Evolutionary conservation across 768 basidiomycete genomes (phyloP).

Genomic region (Tremella fuciformis): DNA sequence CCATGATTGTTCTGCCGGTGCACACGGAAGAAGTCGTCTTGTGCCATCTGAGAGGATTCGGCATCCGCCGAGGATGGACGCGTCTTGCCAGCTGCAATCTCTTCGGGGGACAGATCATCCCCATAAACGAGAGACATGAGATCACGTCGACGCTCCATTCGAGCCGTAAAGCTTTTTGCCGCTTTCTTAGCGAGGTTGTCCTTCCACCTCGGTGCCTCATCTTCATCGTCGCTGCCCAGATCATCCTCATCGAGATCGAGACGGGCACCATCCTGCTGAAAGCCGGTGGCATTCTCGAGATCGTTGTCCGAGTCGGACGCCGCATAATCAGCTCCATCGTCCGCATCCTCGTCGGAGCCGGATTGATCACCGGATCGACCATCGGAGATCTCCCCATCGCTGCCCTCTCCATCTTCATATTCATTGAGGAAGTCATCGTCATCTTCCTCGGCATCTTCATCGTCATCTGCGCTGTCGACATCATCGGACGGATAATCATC

Average conservation of each 20-base stretch:
- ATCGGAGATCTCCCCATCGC: constrained; percentile 46
- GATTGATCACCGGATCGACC: constrained; percentile 42
- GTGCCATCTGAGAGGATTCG: constrained; percentile 37
- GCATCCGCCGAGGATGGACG: constrained; percentile 42
- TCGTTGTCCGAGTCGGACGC: constrained; percentile 49
- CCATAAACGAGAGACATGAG: constrained; percentile 85
- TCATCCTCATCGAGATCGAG: constrained; percentile 56
- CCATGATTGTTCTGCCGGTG: constrained; percentile 27
- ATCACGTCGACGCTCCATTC: constrained; percentile 60
- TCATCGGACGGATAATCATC: constrained; percentile 51
- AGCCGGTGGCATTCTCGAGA: constrained; percentile 52
- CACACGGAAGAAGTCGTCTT: constrained; percentile 70
- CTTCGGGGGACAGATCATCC: constrained; percentile 64
- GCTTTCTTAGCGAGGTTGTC: constrained; percentile 60
- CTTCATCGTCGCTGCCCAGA: constrained; percentile 53
- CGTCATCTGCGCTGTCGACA: constrained; percentile 46
- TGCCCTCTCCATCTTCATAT: constrained; percentile 39
- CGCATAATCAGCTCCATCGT: constrained; percentile 45
- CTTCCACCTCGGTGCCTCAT: constrained; percentile 72
- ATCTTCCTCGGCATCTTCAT: constrained; percentile 32
- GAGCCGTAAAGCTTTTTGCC: constrained; percentile 55
- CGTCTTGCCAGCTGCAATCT: constrained; percentile 60
- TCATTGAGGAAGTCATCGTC: constrained; percentile 53
- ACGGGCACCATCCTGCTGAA: constrained; percentile 59
- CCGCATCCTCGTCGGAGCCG: constrained; percentile 35